Percentiles rank a stretch among this genome's conserved stretches.
These are phyloP conservation scores for Helichrysum umbraculigerum DNA, from an alignment of 129 eudicot genomes.

Conservation along the genomic window DNA sequence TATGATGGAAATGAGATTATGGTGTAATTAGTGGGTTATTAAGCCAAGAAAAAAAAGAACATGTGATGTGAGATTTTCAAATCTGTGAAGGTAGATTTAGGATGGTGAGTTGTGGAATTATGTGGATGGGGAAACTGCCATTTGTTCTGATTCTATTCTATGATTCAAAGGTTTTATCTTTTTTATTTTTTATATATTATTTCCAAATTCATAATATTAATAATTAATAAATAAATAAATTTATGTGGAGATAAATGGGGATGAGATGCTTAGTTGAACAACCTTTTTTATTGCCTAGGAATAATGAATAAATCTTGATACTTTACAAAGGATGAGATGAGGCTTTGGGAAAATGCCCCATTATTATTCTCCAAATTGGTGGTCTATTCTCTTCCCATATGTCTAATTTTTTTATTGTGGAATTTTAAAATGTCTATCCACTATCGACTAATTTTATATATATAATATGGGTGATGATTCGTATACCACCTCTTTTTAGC, in stretches of 20 bases:
- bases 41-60: constrained; percentile 31
- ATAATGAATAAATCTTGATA: constrained; percentile 45
- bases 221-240: background rate
- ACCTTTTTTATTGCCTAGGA: constrained; percentile 32
- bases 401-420: background rate
- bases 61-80: constrained; percentile 42
- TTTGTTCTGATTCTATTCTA: constrained; percentile 40
- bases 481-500: too few relatives aligned
- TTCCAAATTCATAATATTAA: background rate
- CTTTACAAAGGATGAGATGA: constrained; percentile 34
- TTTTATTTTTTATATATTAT: background rate
- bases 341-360: constrained; percentile 14
- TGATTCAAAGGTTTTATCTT: constrained; percentile 30
- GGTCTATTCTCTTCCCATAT: background rate
- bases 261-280: constrained; percentile 40
- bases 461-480: too few relatives aligned
- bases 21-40: constrained; percentile 35
- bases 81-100: constrained; percentile 42
- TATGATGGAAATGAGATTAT: constrained; percentile 21
- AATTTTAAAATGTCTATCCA: background rate
- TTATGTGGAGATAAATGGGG: constrained; percentile 35
- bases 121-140: constrained; percentile 42
- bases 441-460: background rate
- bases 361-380: constrained; percentile 5
- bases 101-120: constrained; percentile 42